These are phyloP conservation scores for Blepharisma japonicum DNA, from an alignment of 73 alveolate species.

Conservation along the genomic window DNA sequence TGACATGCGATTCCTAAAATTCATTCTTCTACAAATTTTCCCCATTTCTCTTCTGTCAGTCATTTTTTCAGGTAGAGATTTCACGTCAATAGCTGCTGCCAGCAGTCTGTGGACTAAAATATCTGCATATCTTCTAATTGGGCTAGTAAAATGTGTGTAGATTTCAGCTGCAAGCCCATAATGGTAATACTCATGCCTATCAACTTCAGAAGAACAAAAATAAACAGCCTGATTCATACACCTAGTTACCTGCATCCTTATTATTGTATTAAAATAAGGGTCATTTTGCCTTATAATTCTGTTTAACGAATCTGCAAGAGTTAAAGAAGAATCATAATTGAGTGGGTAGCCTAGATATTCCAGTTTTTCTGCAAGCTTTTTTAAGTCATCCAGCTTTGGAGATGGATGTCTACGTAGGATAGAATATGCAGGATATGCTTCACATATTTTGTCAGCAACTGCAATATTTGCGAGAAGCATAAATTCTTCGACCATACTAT, in stretches of 20 bases:
- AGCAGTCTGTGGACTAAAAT: conserved; percentile 98
- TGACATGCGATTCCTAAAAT: conserved; percentile 89
- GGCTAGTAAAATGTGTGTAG: conserved; percentile 92
- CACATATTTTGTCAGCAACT: conserved; percentile 81
- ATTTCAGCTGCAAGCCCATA: conserved; percentile 99
- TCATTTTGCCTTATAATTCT: conserved; percentile 73
- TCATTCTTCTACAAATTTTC: conserved; percentile 71
- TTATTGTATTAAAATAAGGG: conserved; percentile 64
- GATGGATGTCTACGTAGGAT: conserved; percentile 81
- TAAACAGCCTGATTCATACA: conserved; percentile 98
- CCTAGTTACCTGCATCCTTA: conserved; percentile 89
- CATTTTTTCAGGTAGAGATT: conserved; percentile 87
- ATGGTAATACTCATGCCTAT: conserved; percentile 91
- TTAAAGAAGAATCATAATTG: conserved; percentile 53
- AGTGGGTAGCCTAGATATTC: conserved; percentile 60
- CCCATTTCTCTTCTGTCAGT: conserved; percentile 87
- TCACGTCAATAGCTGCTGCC: conserved; percentile 96
- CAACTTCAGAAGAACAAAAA: conserved; percentile 96
- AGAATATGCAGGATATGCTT: conserved; percentile 69
- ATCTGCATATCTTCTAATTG: conserved; percentile 99
- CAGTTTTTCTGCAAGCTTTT: conserved; percentile 57
- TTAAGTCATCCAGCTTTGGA: conserved; percentile 73
- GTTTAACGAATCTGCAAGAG: conserved; percentile 84
- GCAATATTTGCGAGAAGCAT: conserved; percentile 97
- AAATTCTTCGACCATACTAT: conserved; percentile 95